Conservation (phyloP, 768 basidiomycete genomes). For the Boletus sp. region DNA sequence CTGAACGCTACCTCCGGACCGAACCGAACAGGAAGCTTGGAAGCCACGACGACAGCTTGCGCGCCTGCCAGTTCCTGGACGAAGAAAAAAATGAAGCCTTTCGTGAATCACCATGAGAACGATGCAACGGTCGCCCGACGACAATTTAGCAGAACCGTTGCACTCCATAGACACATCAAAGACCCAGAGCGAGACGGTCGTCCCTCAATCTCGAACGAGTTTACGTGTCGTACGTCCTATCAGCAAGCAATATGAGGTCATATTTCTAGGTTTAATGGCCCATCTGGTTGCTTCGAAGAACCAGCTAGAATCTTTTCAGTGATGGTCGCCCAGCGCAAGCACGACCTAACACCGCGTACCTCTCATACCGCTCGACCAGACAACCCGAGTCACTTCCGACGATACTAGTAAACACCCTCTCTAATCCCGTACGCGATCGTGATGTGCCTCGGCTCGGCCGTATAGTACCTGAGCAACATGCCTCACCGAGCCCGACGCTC, state of each 20-base stretch:
- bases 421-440: slow-evolving; percentile 5
- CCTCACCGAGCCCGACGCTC: not conserved
- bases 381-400: not conserved
- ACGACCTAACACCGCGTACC: slow-evolving; percentile 10
- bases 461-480: not conserved
- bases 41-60: no score
- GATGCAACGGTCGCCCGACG: not conserved
- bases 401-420: not conserved
- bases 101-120: slow-evolving; percentile 9
- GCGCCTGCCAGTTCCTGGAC: no score
- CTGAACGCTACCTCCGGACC: not conserved
- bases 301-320: not conserved
- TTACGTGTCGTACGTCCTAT: slow-evolving; percentile 5
- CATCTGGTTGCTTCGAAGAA: not conserved
- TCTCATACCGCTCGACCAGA: slow-evolving; percentile 2
- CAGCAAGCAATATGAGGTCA: slow-evolving; percentile 1
- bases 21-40: not conserved
- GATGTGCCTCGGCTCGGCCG: not conserved
- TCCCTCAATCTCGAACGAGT: not conserved
- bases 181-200: not conserved
- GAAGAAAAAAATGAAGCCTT: not conserved
- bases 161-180: not conserved
- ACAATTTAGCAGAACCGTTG: not conserved
- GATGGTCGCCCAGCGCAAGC: not conserved
- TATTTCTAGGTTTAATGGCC: slow-evolving; percentile 1